Evolutionary conservation across 345 rosid genomes (phyloP).

Genomic region (Eucalyptus sideroxylon): DNA sequence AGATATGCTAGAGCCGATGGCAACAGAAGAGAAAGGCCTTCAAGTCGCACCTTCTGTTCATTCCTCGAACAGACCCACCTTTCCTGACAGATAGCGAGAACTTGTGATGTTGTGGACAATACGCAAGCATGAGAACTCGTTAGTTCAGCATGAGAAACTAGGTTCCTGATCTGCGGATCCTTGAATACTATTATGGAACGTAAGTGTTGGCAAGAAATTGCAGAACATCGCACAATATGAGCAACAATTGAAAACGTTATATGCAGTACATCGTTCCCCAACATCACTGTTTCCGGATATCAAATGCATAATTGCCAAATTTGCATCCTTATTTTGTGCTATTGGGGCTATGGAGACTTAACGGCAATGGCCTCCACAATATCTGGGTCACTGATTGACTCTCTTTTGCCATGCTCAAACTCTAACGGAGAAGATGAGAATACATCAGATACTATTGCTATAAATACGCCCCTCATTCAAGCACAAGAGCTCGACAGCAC

Average conservation of each 20-base stretch:
- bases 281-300: not conserved
- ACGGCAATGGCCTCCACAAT: not conserved
- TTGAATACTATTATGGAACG: no score
- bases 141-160: not conserved
- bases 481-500: not conserved
- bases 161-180: no score
- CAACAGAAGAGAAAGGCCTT: no score
- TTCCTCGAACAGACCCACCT: not conserved
- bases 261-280: not conserved
- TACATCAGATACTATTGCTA: not conserved
- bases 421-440: not conserved
- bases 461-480: not conserved
- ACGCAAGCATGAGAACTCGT: accelerated
- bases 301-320: not conserved
- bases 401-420: not conserved
- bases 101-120: not conserved
- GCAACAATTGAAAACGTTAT: not conserved
- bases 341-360: not conserved
- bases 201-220: not conserved
- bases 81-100: not conserved
- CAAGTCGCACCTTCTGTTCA: no score
- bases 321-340: not conserved
- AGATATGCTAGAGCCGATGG: no score
- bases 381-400: not conserved
- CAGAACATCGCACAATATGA: not conserved